Percentiles rank a stretch among this genome's conserved stretches.
These are phyloP conservation scores for Hymenoscyphus repandus DNA, from an alignment of 2,329 filamentous ascomycete genomes.

Conservation along the genomic window DNA sequence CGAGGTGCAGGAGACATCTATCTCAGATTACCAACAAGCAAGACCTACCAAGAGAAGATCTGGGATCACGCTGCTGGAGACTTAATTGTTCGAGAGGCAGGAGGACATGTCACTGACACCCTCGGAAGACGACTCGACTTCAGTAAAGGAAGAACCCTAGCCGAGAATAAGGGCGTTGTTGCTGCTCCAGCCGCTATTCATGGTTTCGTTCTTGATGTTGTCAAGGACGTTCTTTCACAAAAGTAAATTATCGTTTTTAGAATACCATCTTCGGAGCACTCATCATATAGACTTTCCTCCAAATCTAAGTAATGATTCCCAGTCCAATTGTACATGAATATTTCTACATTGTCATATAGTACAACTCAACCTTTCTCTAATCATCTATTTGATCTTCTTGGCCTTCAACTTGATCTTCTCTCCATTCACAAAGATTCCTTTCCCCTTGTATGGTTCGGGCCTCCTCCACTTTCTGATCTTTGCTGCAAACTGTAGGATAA, in stretches of 20 bases:
- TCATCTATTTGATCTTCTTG: conserved; percentile 83
- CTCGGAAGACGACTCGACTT: conserved; percentile 84
- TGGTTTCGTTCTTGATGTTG: conserved; percentile 68
- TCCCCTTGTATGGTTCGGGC: conserved; percentile 98
- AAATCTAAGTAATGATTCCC: not conserved
- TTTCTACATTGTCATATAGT: conserved; percentile 23
- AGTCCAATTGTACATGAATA: conserved; percentile 3
- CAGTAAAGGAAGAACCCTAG: conserved; percentile 75
- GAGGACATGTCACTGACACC: conserved; percentile 86
- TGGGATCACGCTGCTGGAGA: conserved; percentile 98
- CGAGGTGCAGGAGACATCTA: conserved; percentile 93
- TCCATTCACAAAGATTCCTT: conserved; percentile 96
- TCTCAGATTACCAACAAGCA: conserved; percentile 77
- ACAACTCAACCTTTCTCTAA: conserved; percentile 11
- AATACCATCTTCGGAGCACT: not conserved
- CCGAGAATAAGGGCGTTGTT: conserved; percentile 88
- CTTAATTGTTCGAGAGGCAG: conserved; percentile 88
- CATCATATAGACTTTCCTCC: not conserved
- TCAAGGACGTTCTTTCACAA: conserved; percentile 67
- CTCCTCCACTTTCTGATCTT: conserved; percentile 81
- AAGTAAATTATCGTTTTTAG: conserved; percentile 26
- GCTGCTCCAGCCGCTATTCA: conserved; percentile 78
- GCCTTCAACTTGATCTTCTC: conserved; percentile 98
- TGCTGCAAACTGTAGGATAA: conserved; percentile 87
- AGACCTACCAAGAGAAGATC: conserved; percentile 96